Conservation (phyloP, 1,139 yeast genomes). For the Hansenula anomala region DNA sequence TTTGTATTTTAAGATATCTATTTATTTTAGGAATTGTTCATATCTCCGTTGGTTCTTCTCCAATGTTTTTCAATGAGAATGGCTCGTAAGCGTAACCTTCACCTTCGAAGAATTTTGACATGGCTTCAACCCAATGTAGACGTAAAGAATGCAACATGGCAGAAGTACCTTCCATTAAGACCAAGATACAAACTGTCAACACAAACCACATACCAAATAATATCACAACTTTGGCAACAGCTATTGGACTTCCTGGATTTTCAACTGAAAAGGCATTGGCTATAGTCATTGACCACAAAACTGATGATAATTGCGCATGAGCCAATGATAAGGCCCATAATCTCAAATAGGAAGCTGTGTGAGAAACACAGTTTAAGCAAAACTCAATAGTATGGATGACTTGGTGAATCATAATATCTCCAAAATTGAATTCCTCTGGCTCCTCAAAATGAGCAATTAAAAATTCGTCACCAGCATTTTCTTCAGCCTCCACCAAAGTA, state of each 20-base stretch:
- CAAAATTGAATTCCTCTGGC: constrained; percentile 48
- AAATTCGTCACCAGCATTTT: constrained; percentile 23
- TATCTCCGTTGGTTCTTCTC: constrained; percentile 3
- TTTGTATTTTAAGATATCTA: no score
- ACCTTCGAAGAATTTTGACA: constrained; percentile 83
- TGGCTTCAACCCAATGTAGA: constrained; percentile 84
- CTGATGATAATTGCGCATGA: constrained; percentile 72
- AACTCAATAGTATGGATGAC: constrained; percentile 78
- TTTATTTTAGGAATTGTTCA: no score
- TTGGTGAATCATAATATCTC: constrained; percentile 75
- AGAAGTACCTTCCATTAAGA: constrained; percentile 81
- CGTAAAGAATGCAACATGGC: constrained; percentile 84
- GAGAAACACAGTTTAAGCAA: constrained; percentile 74
- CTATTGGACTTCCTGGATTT: constrained; percentile 26
- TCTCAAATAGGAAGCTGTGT: constrained; percentile 74
- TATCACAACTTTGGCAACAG: constrained; percentile 29
- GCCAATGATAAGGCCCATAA: constrained; percentile 79
- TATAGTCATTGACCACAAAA: constrained; percentile 76
- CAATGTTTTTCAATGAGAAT: constrained; percentile 42
- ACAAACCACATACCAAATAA: constrained; percentile 79
- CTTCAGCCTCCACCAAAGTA: constrained; percentile 25
- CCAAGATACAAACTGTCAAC: constrained; percentile 67
- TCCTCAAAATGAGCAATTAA: constrained; percentile 16
- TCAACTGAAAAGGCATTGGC: constrained; percentile 45
- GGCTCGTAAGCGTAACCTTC: constrained; percentile 73